These are phyloP conservation scores for Aphanomyces invadans DNA, from an alignment of 352 stramenopile genomes.

Conservation along the genomic window DNA sequence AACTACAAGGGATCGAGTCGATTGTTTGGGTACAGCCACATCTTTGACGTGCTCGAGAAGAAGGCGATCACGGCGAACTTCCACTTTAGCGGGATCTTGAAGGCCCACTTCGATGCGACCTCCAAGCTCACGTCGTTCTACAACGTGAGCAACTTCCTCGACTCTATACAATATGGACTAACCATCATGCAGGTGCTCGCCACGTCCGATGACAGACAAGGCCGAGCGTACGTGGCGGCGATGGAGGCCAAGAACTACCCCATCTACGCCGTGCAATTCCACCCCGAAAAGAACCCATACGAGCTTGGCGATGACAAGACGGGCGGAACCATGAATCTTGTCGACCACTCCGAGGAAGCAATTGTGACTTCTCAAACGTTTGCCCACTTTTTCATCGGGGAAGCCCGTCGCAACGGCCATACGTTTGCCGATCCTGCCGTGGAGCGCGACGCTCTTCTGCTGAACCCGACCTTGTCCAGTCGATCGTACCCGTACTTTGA, in stretches of 20 bases:
- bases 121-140: slow-evolving; percentile 49
- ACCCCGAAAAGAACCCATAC: slow-evolving; percentile 90
- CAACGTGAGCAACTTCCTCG: slow-evolving; percentile 29
- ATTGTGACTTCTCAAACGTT: slow-evolving; percentile 47
- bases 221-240: slow-evolving; percentile 75
- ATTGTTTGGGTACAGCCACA: slow-evolving; percentile 36
- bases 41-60: slow-evolving; percentile 42
- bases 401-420: slow-evolving; percentile 58
- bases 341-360: slow-evolving; percentile 67
- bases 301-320: slow-evolving; percentile 69
- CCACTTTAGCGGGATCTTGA: slow-evolving; percentile 56
- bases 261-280: slow-evolving; percentile 86
- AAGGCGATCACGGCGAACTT: slow-evolving; percentile 72
- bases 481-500: slow-evolving; percentile 14
- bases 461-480: neutral
- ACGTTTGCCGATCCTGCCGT: slow-evolving; percentile 45
- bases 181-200: slow-evolving; percentile 27
- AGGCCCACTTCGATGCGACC: slow-evolving; percentile 40
- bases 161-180: neutral
- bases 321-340: slow-evolving; percentile 63
- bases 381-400: slow-evolving; percentile 66
- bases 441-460: slow-evolving; percentile 35
- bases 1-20: slow-evolving; percentile 36
- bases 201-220: slow-evolving; percentile 57
- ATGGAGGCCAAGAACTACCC: slow-evolving; percentile 81